Base-by-base conservation (phyloP, 148 eudicot genomes). In the Talinum fruticosum region DNA sequence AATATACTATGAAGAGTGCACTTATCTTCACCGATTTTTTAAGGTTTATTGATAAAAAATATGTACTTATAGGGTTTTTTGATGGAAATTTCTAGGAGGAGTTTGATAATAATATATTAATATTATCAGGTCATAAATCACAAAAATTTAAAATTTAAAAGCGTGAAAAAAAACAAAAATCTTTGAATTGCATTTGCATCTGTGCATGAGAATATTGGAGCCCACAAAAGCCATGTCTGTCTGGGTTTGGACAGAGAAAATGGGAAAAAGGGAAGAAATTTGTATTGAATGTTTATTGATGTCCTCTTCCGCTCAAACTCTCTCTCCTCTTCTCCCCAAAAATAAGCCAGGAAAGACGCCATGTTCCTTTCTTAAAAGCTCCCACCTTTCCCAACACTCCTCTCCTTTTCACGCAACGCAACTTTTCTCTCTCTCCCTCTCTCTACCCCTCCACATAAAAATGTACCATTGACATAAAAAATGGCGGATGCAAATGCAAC, bases 281-380 rank as follows among this genome's bases (percentile, higher is more conserved):
- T 59, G 13, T 5, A 59, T 6, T 59, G 26, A 16, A 7, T 23
- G 64, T 59, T 13, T 23, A 24, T 51, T 16, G 57, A 23, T 59
- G 64, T 59, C 7, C 8, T 24, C 24, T 21, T 23, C 23, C 10
- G 26, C 10, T 24, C 10, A 21, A 6, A 15, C 28, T 32, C 70
- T 15, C 70, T 33, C 70, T 32, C 13, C 70, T 33, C 70, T 32
- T 77, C 38, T 24, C 19, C 86, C 84, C 45, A 73, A 81, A 81
- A 84, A 75, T 12, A 74, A 75, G 79, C 76, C 84, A 71, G 36
- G 65, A 81, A 81, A 84, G 72, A 75, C 81, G 81, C 81, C 79
- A 84, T 81, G 86, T 84, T 84, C 77, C 75, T 80, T 70, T 84
- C 84, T 68, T 75, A 70, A 84, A 84, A 78, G 83, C 80, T 81